phyloP scores from a whole-genome alignment of 2,329 filamentous ascomycete species.

The Aspergillus sp. region DNA sequence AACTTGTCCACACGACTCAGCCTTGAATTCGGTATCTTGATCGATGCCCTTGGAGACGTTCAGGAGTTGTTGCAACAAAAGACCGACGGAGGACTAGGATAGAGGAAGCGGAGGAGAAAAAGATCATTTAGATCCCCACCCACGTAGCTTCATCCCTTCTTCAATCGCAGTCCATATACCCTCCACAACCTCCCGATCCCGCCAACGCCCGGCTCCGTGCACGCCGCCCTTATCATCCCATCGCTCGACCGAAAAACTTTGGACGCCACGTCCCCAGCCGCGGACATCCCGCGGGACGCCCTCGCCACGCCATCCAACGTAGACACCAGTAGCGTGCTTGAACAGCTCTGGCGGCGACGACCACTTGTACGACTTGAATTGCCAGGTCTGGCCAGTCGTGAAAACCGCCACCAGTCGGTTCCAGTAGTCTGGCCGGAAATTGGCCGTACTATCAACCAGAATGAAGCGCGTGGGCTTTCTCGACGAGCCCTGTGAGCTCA shows the following conservation, averaged over 20 bases:
- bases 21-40: background rate
- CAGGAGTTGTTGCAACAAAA: background rate
- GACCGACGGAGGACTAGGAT: background rate
- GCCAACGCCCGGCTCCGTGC: constrained; percentile 58
- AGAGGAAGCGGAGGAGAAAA: background rate
- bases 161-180: constrained; percentile 89
- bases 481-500: constrained; percentile 55
- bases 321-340: constrained; percentile 80
- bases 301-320: constrained; percentile 89
- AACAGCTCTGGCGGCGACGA: constrained; percentile 85
- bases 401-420: constrained; percentile 92
- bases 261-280: constrained; percentile 81
- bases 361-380: constrained; percentile 99
- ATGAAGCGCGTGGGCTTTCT: constrained; percentile 83
- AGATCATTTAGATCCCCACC: constrained; percentile 59
- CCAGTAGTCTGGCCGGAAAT: constrained; percentile 99
- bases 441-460: constrained; percentile 85
- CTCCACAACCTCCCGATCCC: constrained; percentile 91
- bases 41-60: background rate
- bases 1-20: too few species aligned
- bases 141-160: constrained; percentile 78
- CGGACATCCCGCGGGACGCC: constrained; percentile 73
- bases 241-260: constrained; percentile 78
- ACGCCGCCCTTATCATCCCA: constrained; percentile 58
- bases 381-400: constrained; percentile 96